A percentile compares a stretch with the other conserved stretches of the same genome.
Evolutionary conservation across 106 monocot genomes (phyloP).

Genomic region (Dactylorhiza incarnata): DNA sequence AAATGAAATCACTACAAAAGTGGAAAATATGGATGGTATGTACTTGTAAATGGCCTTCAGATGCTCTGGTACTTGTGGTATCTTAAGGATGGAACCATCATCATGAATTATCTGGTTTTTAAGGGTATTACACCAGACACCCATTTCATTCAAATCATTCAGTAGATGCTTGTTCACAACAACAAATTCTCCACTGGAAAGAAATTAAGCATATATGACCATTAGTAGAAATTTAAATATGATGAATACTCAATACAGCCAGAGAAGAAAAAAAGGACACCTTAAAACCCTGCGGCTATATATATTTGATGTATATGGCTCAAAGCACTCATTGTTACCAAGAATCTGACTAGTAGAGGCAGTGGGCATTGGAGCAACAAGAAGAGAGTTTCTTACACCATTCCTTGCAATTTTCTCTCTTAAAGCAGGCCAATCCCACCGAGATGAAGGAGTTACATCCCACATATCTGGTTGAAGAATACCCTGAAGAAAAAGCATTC

Average conservation of each 20-base stretch:
- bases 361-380: too few relatives aligned
- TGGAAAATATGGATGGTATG: background rate
- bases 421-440: constrained; percentile 61
- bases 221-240: constrained; percentile 74
- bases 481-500: constrained; percentile 30
- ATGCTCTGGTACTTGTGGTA: constrained; percentile 40
- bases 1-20: background rate
- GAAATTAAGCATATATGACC: constrained; percentile 66
- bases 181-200: constrained; percentile 23
- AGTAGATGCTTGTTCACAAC: too few relatives aligned
- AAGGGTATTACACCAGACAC: too few relatives aligned
- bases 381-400: too few relatives aligned
- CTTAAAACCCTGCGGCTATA: constrained; percentile 77
- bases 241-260: constrained; percentile 71
- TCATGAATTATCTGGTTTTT: constrained; percentile 51
- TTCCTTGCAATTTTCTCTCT: constrained; percentile 6
- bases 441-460: constrained; percentile 48
- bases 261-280: background rate
- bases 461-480: constrained; percentile 87
- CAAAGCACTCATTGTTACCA: constrained; percentile 76
- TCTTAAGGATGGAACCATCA: constrained; percentile 39
- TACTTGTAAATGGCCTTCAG: constrained; percentile 26
- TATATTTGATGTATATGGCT: constrained; percentile 94
- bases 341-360: too few relatives aligned
- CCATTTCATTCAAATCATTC: too few relatives aligned